Base-by-base conservation (phyloP, 768 basidiomycete species). In the Collybia nuda region DNA sequence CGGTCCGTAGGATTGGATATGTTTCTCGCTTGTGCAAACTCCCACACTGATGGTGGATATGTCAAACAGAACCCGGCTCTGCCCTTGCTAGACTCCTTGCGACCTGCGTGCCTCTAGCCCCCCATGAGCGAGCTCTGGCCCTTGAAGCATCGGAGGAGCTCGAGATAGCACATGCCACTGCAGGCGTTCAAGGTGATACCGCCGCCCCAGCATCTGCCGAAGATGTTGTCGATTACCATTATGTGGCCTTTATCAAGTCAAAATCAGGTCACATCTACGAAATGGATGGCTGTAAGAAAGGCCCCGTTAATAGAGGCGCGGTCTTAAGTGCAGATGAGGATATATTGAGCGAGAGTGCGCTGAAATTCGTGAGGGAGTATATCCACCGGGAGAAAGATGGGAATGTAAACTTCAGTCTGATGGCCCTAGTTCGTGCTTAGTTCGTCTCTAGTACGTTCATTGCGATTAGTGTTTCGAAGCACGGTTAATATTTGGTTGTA, bases 231-330 rank as follows among this genome's bases (percentile, higher is more conserved):
- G 55, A 65, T 21, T 64, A 60, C 49, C 70, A 71, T 50, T 72
- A 68, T 54, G 60, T 69, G 24, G 64, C 62, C 42, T 70, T 70
- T 50, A 63, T 67, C 43, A 59, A 62, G 26, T 68, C 68, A 21
- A 50, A 58, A 49, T 57, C 62, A 49, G 62, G 56, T 3, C 62
- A 56, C 12, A 40, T 72, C 9, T 72, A 66, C 47, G 68, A 70
- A 57, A 50, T 72, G 61, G 66, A 71, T 46, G 70, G 70, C 15
- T 51, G 47, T 44, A 59, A 54, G 47, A 68, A 68, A 44, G 70
- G 69, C 6, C 69, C 68, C 0, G 42, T 67, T 11, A 62, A 72
- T 40, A 60, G 58, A 18, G 63, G 63, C 5, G 40, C 44, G 21
- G 19, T 59, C 28, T 14, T 32, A 9, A 49, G 52, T 8, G 56